Evolutionary conservation across 2,329 filamentous ascomycete genomes (phyloP).

Genomic region (Aureobasidium sp.): DNA sequence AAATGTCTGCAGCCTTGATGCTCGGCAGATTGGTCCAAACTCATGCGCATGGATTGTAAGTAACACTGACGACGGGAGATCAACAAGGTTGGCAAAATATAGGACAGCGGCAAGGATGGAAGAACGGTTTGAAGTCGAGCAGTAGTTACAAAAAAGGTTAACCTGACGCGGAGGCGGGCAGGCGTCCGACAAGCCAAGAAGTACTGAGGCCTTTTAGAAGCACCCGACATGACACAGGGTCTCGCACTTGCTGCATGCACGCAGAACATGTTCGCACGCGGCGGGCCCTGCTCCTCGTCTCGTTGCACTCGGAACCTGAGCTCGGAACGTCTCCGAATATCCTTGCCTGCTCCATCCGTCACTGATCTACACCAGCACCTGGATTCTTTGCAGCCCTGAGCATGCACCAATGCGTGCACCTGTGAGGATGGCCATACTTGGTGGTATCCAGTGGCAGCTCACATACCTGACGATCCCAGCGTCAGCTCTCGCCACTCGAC

Average conservation of each 20-base stretch:
- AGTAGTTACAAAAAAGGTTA: neutral
- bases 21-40: neutral
- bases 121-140: neutral
- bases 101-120: neutral
- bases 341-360: neutral
- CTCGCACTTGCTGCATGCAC: neutral
- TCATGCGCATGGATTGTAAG: neutral
- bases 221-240: neutral
- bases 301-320: neutral
- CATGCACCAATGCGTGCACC: conserved; percentile 21
- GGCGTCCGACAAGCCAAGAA: conserved; percentile 3
- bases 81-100: neutral
- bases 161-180: neutral
- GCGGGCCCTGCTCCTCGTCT: neutral
- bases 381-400: conserved; percentile 12
- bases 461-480: neutral
- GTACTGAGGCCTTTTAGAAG: neutral
- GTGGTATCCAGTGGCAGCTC: conserved; percentile 17
- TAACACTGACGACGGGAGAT: neutral
- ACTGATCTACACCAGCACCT: neutral
- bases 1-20: neutral
- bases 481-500: neutral
- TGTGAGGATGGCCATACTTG: conserved; percentile 17
- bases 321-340: no score
- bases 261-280: neutral